phyloP scores from a whole-genome alignment of 805 yeast species.

The Yarrowia divulgata region DNA sequence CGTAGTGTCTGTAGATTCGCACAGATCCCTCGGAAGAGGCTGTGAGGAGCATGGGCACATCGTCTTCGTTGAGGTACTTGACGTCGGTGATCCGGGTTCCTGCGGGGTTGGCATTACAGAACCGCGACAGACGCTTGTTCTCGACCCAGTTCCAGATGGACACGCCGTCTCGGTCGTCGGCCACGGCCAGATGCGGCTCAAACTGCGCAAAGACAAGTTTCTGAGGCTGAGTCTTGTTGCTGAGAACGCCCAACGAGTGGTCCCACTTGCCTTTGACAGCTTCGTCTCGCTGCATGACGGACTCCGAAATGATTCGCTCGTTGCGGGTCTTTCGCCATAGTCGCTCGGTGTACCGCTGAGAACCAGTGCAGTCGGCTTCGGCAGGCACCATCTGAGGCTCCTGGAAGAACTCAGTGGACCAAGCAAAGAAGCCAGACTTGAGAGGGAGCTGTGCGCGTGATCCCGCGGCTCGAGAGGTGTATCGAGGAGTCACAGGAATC shows the following conservation, averaged over 20 bases:
- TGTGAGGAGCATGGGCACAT: conserved; percentile 78
- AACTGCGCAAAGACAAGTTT: conserved; percentile 85
- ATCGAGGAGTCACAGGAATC: conserved; percentile 49
- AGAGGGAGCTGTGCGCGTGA: conserved; percentile 48
- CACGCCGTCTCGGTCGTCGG: conserved; percentile 84
- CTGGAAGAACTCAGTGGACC: conserved; percentile 84
- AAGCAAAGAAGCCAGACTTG: conserved; percentile 52
- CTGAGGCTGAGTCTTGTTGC: conserved; percentile 82
- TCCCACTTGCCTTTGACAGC: conserved; percentile 90
- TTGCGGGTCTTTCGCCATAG: conserved; percentile 91
- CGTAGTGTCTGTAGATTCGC: conserved; percentile 80
- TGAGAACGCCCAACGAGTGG: conserved; percentile 61
- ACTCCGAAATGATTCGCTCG: conserved; percentile 82
- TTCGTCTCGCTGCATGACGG: conserved; percentile 86
- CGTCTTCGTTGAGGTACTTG: conserved; percentile 90
- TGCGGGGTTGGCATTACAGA: conserved; percentile 82
- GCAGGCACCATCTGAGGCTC: conserved; percentile 91
- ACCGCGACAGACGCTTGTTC: conserved; percentile 64
- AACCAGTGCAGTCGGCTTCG: conserved; percentile 91
- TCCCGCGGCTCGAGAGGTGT: conserved; percentile 42
- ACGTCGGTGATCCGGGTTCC: conserved; percentile 90
- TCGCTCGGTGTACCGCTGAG: conserved; percentile 79
- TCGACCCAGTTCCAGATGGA: conserved; percentile 88
- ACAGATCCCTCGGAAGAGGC: conserved; percentile 97
- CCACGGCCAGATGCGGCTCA: conserved; percentile 78